A percentile compares a stretch with the other conserved stretches of the same genome.
These are phyloP conservation scores for Russula lepida DNA, from an alignment of 768 basidiomycete species.

Conservation along the genomic window DNA sequence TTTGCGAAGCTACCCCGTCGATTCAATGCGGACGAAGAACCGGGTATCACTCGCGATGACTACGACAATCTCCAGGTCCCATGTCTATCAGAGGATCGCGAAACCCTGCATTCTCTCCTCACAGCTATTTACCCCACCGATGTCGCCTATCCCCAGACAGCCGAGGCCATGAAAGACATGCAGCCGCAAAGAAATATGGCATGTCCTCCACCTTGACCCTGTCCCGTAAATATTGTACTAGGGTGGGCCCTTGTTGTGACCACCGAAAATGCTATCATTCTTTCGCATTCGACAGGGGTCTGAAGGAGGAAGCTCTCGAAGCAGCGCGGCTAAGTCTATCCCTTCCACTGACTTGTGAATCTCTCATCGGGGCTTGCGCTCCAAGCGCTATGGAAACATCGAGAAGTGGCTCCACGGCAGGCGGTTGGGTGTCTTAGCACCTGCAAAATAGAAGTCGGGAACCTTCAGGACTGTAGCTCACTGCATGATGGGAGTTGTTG, in stretches of 20 bases:
- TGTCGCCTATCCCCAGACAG: constrained; percentile 1
- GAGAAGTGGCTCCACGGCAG: background rate
- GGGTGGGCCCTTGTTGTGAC: background rate
- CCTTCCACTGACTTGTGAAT: background rate
- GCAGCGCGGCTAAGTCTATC: constrained; percentile 1
- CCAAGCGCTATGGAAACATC: background rate
- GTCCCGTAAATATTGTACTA: background rate
- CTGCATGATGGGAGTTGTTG: background rate
- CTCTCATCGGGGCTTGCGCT: background rate
- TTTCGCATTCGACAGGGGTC: background rate
- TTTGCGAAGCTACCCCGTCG: background rate
- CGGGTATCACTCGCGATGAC: background rate
- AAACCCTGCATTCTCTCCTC: constrained; percentile 12
- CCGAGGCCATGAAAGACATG: constrained; percentile 6
- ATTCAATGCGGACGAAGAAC: background rate
- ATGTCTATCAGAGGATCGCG: background rate
- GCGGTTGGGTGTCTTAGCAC: background rate
- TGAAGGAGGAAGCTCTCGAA: constrained; percentile 1
- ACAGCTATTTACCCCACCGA: constrained; percentile 10
- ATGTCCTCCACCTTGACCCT: background rate
- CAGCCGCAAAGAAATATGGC: background rate
- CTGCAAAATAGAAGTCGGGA: background rate
- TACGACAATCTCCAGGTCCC: background rate
- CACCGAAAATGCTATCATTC: background rate
- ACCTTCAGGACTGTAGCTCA: background rate